Evolutionary conservation across 2,329 filamentous ascomycete genomes (phyloP).

Genomic region (Aspergillus fijiensis): DNA sequence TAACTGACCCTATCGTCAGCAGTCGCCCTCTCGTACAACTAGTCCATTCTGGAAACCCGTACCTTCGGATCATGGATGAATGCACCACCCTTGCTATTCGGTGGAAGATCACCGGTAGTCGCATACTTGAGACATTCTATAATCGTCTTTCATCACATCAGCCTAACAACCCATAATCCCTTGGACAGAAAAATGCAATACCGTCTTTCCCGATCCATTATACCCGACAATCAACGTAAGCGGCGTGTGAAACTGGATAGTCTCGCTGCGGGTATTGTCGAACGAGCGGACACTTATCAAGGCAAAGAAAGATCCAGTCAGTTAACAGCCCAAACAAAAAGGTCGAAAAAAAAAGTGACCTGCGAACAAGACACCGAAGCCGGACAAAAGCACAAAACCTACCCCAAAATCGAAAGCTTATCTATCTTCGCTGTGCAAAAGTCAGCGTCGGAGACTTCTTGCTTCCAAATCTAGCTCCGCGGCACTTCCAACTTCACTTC

Average conservation of each 20-base stretch:
- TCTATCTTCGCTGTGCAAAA: conserved; percentile 70
- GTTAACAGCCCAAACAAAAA: conserved; percentile 1
- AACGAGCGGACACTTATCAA: conserved; percentile 74
- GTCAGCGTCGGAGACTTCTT: background rate
- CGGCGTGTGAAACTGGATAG: conserved; percentile 83
- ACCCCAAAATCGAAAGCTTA: conserved; percentile 81
- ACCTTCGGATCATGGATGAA: conserved; percentile 98
- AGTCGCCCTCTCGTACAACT: background rate
- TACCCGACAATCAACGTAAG: conserved; percentile 95
- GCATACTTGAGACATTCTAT: conserved; percentile 99
- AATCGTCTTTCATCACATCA: conserved; percentile 63
- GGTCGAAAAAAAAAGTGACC: background rate
- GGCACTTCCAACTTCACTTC: background rate
- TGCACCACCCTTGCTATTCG: conserved; percentile 83
- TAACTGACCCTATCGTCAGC: conserved; percentile 50
- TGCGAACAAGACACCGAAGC: background rate
- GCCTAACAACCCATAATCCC: background rate
- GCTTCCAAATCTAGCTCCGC: background rate
- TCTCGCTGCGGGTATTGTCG: conserved; percentile 70
- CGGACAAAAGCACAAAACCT: conserved; percentile 14
- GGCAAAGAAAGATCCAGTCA: conserved; percentile 5
- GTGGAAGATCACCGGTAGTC: conserved; percentile 88
- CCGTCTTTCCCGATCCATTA: conserved; percentile 95
- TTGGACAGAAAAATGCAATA: conserved; percentile 25
- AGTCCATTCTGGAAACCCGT: conserved; percentile 12